These are phyloP conservation scores for Chlorella ohadii DNA, from an alignment of 139 green algal species.

Conservation along the genomic window DNA sequence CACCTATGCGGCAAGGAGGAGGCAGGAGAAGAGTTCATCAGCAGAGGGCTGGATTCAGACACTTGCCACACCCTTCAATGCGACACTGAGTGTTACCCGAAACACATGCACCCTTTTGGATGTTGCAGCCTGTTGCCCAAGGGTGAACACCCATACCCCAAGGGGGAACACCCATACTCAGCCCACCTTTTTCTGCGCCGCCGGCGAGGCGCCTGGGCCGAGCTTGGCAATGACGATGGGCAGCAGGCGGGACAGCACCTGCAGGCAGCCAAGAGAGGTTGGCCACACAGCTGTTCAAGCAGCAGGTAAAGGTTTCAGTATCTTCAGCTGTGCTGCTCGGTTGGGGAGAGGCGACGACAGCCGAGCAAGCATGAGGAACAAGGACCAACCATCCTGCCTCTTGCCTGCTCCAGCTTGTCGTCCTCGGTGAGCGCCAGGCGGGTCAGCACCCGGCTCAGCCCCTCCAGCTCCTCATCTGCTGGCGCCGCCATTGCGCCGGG, in stretches of 20 bases:
- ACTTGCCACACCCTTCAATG: no score
- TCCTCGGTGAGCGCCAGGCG: constrained; percentile 87
- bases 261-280: not conserved
- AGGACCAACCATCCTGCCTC: not conserved
- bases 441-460: constrained; percentile 80
- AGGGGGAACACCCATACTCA: no score
- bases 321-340: no score
- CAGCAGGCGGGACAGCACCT: constrained; percentile 81
- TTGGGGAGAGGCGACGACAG: no score
- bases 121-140: no score
- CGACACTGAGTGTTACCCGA: no score
- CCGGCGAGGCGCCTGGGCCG: not conserved
- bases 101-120: no score
- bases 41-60: no score
- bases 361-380: no score
- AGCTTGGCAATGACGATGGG: constrained; percentile 72
- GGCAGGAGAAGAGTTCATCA: not conserved
- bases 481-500: not conserved
- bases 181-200: constrained; percentile 33
- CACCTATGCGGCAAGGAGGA: constrained; percentile 48
- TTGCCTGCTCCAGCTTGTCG: constrained; percentile 74
- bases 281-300: no score
- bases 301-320: no score
- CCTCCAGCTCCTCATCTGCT: constrained; percentile 64
- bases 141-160: no score